Conservation (phyloP, 148 eudicot genomes). For the Silene latifolia region DNA sequence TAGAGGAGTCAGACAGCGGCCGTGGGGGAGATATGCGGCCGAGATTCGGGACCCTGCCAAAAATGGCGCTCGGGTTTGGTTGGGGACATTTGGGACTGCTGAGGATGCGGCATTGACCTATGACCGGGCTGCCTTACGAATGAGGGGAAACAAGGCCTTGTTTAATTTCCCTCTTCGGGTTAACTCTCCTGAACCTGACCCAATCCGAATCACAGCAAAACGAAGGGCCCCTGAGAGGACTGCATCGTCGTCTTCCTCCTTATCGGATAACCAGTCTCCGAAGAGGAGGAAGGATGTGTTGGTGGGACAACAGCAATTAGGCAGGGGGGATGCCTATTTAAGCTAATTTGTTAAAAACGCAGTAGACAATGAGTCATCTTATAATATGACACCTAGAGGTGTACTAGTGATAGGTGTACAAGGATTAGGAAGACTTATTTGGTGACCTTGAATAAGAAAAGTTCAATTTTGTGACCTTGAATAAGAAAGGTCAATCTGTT, state of each 20-base stretch:
- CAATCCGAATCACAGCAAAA: neutral
- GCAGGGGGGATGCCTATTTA: conserved; percentile 7
- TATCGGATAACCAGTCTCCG: neutral
- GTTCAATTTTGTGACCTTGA: too few relatives aligned
- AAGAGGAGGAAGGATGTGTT: neutral
- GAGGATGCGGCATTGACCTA: conserved; percentile 49
- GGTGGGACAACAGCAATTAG: conserved; percentile 6
- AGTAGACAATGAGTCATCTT: too few relatives aligned
- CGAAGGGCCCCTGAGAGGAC: neutral
- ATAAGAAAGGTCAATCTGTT: too few relatives aligned
- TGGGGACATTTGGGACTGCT: conserved; percentile 42
- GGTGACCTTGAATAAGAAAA: too few relatives aligned
- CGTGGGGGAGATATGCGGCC: conserved; percentile 50
- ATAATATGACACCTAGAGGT: too few relatives aligned
- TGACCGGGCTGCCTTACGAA: conserved; percentile 39
- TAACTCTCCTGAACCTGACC: conserved; percentile 6
- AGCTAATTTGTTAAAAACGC: too few relatives aligned
- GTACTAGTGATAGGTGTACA: too few relatives aligned
- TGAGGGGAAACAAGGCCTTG: conserved; percentile 36
- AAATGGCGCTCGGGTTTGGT: conserved; percentile 42
- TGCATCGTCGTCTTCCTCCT: neutral
- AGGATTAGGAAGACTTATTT: too few relatives aligned
- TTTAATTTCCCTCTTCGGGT: conserved; percentile 40
- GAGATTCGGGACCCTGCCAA: conserved; percentile 44
- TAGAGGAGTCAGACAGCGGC: conserved; percentile 32